Evolutionary conservation across 495 filamentous ascomycete genomes (phyloP).

Genomic region (Tuber aestivum): DNA sequence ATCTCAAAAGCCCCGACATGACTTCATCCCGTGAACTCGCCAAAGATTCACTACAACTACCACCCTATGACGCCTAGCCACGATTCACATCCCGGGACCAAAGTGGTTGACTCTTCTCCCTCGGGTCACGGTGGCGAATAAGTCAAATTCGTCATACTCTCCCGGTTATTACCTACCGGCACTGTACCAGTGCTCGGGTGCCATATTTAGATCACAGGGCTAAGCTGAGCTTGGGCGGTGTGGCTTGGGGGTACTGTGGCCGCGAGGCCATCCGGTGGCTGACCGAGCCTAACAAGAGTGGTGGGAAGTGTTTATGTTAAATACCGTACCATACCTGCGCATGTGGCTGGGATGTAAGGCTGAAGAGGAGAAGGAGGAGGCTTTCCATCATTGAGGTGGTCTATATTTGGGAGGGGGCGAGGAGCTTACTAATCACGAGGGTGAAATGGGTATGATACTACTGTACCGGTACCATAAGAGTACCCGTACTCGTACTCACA

Average conservation of each 20-base stretch:
- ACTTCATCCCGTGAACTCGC: too few relatives aligned
- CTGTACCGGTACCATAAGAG: too few relatives aligned
- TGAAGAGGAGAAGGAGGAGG: not conserved
- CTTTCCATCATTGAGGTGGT: not conserved
- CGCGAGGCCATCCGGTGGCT: not conserved
- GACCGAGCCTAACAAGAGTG: not conserved
- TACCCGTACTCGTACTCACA: too few relatives aligned
- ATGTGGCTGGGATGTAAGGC: not conserved
- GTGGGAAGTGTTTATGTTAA: not conserved
- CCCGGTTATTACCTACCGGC: too few relatives aligned
- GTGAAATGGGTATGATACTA: not conserved
- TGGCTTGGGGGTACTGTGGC: not conserved
- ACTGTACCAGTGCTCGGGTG: too few relatives aligned
- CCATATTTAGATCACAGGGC: not conserved
- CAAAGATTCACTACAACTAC: not conserved
- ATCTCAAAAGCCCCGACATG: not conserved
- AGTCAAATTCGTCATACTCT: not conserved
- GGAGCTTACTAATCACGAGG: not conserved
- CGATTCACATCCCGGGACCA: not conserved
- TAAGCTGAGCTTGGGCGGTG: not conserved
- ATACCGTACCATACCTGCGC: too few relatives aligned
- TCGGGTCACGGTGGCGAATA: not conserved
- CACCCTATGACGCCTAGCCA: not conserved
- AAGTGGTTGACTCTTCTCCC: not conserved
- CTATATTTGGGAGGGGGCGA: not conserved